Percentiles rank a stretch among this genome's conserved stretches.
phyloP scores from a whole-genome alignment of 164 flowering plant genomes.

The Paratinospora sagittata region DNA sequence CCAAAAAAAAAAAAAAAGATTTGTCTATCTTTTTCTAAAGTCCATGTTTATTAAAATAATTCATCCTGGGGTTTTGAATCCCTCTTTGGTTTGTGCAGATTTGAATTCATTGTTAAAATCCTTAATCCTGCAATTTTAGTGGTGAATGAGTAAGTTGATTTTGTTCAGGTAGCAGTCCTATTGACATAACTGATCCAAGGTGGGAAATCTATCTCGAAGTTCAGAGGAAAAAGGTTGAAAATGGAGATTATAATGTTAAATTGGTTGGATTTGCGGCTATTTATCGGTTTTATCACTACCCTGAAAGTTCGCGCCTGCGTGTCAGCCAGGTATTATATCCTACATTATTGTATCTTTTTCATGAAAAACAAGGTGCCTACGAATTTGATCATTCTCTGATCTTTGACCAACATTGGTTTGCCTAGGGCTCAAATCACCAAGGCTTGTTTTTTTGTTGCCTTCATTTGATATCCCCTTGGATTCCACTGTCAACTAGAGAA shows the following conservation, averaged over 20 bases:
- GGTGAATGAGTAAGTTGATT: background rate
- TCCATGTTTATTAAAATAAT: too few species aligned
- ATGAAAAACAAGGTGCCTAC: background rate
- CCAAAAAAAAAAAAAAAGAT: too few species aligned
- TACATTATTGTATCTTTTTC: background rate
- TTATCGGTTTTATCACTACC: constrained; percentile 78
- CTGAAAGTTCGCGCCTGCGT: constrained; percentile 65
- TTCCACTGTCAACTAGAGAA: too few species aligned
- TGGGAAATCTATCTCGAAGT: constrained; percentile 80
- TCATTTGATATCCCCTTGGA: too few species aligned
- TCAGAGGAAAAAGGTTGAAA: constrained; percentile 36
- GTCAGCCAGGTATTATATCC: constrained; percentile 74
- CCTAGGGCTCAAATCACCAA: background rate
- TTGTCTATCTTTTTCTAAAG: too few species aligned
- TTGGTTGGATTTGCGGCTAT: constrained; percentile 77
- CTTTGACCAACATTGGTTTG: background rate
- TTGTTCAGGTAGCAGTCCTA: constrained; percentile 77
- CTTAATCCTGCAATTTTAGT: background rate
- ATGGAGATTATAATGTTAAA: constrained; percentile 24
- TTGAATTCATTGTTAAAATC: background rate
- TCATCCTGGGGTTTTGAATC: too few species aligned
- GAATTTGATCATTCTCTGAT: background rate
- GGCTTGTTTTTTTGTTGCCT: background rate
- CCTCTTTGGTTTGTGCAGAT: background rate
- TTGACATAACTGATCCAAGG: constrained; percentile 72